Percentiles rank a stretch among this genome's conserved stretches.
These are phyloP conservation scores for Penicillium aurantiogriseum DNA, from an alignment of 2,329 filamentous ascomycete species.

Conservation along the genomic window DNA sequence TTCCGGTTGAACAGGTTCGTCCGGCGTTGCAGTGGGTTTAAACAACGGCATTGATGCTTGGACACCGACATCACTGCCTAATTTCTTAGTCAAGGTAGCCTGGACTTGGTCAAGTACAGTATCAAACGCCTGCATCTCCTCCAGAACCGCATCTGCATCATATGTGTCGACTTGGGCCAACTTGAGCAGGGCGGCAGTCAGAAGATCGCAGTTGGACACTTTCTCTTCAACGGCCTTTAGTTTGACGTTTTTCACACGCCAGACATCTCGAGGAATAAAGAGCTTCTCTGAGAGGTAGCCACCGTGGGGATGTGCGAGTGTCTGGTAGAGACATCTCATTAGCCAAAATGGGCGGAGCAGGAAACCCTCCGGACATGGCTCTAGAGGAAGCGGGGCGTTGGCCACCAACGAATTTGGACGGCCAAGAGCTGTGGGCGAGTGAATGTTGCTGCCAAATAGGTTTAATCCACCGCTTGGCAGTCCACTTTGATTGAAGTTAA, in stretches of 20 bases:
- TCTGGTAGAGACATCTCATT: constrained; percentile 92
- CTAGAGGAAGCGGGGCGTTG: constrained; percentile 73
- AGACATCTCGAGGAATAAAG: constrained; percentile 89
- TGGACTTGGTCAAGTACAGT: constrained; percentile 83
- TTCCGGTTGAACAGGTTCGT: constrained; percentile 43
- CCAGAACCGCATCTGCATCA: constrained; percentile 86
- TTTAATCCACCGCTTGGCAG: constrained; percentile 67
- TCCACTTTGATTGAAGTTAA: constrained; percentile 57
- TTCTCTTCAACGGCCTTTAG: constrained; percentile 91
- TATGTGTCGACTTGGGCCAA: constrained; percentile 79
- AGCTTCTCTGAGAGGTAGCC: constrained; percentile 89
- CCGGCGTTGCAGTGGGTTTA: constrained; percentile 57
- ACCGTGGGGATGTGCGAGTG: constrained; percentile 83
- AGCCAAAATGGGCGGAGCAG: constrained; percentile 96
- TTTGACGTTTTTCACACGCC: constrained; percentile 91
- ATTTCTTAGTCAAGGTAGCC: constrained; percentile 69
- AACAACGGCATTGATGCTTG: constrained; percentile 72
- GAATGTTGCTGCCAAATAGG: constrained; percentile 80
- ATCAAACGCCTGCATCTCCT: constrained; percentile 92
- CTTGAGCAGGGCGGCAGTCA: constrained; percentile 84
- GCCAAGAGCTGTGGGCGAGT: constrained; percentile 62
- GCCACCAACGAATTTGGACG: constrained; percentile 62
- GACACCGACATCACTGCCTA: constrained; percentile 90
- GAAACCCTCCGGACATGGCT: constrained; percentile 86
- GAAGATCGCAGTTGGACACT: constrained; percentile 81